Evolutionary conservation across 139 green algal species (phyloP), one percentile per base, ranked within the genome.

Genomic region (Chlorella sp.): DNA sequence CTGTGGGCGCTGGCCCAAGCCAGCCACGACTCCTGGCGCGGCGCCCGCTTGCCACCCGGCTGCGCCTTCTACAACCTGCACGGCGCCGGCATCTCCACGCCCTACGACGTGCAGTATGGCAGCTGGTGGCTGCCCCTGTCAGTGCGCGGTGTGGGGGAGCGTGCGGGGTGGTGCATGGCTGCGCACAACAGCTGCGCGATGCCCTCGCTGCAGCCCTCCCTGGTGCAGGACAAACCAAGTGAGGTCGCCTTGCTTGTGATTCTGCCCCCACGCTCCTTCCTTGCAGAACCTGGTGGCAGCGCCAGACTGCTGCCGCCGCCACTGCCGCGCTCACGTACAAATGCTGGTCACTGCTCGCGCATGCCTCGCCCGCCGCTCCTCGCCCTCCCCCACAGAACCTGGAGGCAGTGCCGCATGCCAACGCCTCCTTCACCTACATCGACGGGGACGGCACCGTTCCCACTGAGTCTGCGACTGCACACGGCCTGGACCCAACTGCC

Each of bases 361-460:
- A n/a, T n/a, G n/a, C n/a, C n/a, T 11, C 15, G 67, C 65, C 30
- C 15, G 0, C 65, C 65, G 11, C 38, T 2, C 18, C 1, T 0
- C 47, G 30, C 17, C 51, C 67, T 70, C 23, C n/a, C 0, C 44
- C 44, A 51, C 80, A 87, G 82, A 32, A 69, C 62, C 30, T 87
- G 30, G 72, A 75, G 60, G 63, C 57, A 1, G 30, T 83, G 72
- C 82, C 32, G 9, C 41, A 69, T 2, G 62, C 72, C 41, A 47
- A 26, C 1, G 72, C 72, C n/a, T 28, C 60, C 20, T 86, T 74
- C 70, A 65, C 55, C 26, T 86, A 86, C 7, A 60, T 86, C 1
- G 70, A 74, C 25, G 81, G 81, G 11, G 81, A 86, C 56, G 55
- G 34, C 32, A 86, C 81, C 5, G 81, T 86, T 28, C 81, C 81